phyloP scores from a whole-genome alignment of 2,329 filamentous ascomycete genomes.

The Mycocentrospora acerina region DNA sequence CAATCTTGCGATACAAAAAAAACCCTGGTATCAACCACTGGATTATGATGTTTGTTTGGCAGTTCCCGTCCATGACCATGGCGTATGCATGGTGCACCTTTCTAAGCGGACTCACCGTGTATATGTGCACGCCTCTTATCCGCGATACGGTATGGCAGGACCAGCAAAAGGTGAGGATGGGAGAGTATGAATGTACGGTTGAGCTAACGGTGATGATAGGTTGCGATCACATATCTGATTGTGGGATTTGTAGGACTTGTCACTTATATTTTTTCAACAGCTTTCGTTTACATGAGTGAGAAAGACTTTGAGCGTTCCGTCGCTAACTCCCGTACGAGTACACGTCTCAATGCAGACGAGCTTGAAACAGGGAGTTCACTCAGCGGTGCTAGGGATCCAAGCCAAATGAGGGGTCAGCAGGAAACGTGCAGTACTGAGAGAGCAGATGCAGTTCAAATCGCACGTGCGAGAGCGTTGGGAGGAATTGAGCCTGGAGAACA shows the following conservation, averaged over 20 bases:
- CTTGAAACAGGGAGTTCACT: neutral
- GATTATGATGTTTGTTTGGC: constrained; percentile 34
- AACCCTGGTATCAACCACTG: constrained; percentile 26
- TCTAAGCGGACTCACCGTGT: constrained; percentile 29
- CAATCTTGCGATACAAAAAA: constrained; percentile 25
- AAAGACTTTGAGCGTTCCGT: constrained; percentile 25
- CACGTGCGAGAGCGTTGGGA: no score
- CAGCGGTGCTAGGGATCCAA: no score
- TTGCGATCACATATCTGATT: constrained; percentile 26
- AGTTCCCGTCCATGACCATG: constrained; percentile 34
- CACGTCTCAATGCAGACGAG: neutral
- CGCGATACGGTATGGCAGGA: constrained; percentile 17
- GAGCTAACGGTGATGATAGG: constrained; percentile 13
- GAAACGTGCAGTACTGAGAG: no score
- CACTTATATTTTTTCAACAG: constrained; percentile 23
- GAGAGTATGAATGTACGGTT: neutral
- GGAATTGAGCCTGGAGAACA: no score
- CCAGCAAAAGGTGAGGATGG: constrained; percentile 17
- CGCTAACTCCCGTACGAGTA: constrained; percentile 5
- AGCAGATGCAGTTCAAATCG: no score
- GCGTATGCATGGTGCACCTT: constrained; percentile 30
- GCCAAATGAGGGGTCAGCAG: no score
- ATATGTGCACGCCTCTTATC: constrained; percentile 29
- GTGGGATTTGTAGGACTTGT: constrained; percentile 22
- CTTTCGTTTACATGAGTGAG: constrained; percentile 30